A percentile compares a stretch with the other conserved stretches of the same genome.
These are phyloP conservation scores for Calendula officinalis DNA, from an alignment of 129 eudicot species.

Conservation along the genomic window DNA sequence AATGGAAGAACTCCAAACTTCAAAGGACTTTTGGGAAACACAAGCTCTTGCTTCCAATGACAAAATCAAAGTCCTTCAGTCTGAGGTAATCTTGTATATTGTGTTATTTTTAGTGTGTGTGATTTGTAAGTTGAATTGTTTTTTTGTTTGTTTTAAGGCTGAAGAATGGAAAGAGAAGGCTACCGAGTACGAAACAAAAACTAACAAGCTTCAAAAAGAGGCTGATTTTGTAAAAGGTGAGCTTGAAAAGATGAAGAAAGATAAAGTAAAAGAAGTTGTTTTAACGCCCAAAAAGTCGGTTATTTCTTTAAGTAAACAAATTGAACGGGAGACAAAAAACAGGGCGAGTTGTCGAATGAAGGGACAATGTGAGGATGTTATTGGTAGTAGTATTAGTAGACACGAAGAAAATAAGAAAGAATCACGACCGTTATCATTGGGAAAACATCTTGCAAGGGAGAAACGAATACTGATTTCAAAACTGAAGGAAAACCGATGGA, in stretches of 20 bases:
- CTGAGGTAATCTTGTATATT: slow-evolving; percentile 37
- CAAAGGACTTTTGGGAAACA: slow-evolving; percentile 72
- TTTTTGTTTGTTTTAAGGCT: slow-evolving; percentile 44
- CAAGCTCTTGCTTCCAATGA: slow-evolving; percentile 50
- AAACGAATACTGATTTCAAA: slow-evolving; percentile 44
- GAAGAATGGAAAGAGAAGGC: slow-evolving; percentile 82
- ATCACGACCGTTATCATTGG: slow-evolving; percentile 47
- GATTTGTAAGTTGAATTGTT: background rate
- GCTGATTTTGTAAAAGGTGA: slow-evolving; percentile 31
- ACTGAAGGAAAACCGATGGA: slow-evolving; percentile 39
- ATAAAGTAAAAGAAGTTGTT: slow-evolving; percentile 22
- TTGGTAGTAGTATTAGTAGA: slow-evolving; percentile 1
- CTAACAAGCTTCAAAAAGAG: slow-evolving; percentile 46
- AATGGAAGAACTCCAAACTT: slow-evolving; percentile 74
- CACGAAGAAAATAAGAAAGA: slow-evolving; percentile 34
- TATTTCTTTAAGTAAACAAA: slow-evolving; percentile 43
- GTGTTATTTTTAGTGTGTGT: background rate
- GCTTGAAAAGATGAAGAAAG: slow-evolving; percentile 42
- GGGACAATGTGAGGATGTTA: slow-evolving; percentile 30
- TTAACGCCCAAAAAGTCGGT: slow-evolving; percentile 29
- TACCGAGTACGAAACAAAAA: slow-evolving; percentile 42
- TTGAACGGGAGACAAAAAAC: slow-evolving; percentile 52
- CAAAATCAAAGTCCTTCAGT: slow-evolving; percentile 40
- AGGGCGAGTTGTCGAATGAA: slow-evolving; percentile 37
- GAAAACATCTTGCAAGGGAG: slow-evolving; percentile 71